Evolutionary conservation across 257 asterid species (phyloP).

Genomic region (Anisodus tanguticus): DNA sequence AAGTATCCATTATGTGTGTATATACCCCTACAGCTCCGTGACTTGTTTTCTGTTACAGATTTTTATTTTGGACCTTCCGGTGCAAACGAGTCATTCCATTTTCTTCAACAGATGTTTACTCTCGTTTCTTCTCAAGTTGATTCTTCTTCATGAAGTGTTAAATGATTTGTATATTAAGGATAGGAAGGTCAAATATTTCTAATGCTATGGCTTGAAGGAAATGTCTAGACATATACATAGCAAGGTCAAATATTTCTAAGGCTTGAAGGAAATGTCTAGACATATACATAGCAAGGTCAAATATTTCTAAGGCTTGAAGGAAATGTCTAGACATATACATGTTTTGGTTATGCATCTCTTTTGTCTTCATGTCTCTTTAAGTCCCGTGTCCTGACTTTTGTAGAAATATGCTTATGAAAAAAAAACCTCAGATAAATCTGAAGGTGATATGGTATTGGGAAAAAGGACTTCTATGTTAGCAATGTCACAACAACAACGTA

Average conservation of each 20-base stretch:
- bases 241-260: too few relatives aligned
- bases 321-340: too few relatives aligned
- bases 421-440: background rate
- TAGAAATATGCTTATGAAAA: background rate
- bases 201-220: background rate
- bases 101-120: background rate
- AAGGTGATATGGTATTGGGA: background rate
- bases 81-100: background rate
- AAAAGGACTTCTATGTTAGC: background rate
- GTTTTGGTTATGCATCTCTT: constrained; percentile 5
- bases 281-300: too few relatives aligned
- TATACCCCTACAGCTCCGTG: background rate
- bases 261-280: too few relatives aligned
- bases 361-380: background rate
- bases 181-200: background rate
- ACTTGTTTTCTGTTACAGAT: background rate
- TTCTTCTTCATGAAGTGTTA: background rate
- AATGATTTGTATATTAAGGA: background rate
- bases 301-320: too few relatives aligned
- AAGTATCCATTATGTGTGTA: background rate
- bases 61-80: background rate
- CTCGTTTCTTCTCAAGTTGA: background rate
- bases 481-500: too few relatives aligned
- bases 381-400: background rate
- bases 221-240: background rate